A percentile compares a stretch with the other conserved stretches of the same genome.
These are phyloP conservation scores for Dothiorella sarmentorum DNA, from an alignment of 2,329 filamentous ascomycete species.

Conservation along the genomic window DNA sequence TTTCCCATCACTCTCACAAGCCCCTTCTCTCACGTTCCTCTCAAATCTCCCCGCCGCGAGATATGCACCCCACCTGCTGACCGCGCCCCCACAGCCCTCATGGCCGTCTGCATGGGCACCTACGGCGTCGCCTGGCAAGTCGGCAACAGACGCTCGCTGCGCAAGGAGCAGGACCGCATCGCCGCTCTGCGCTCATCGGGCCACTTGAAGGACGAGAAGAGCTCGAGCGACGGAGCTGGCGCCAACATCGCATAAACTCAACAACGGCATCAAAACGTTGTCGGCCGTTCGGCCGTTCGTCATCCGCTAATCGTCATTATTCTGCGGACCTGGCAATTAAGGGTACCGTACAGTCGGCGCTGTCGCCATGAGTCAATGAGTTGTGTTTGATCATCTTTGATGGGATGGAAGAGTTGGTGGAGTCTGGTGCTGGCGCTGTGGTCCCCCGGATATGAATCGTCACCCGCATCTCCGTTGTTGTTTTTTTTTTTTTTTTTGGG, in stretches of 20 bases:
- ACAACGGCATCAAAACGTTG: background rate
- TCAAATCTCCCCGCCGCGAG: no score
- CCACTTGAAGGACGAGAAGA: conserved; percentile 20
- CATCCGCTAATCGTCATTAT: no score
- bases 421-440: no score
- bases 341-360: no score
- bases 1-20: no score
- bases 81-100: conserved; percentile 21
- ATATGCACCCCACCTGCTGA: background rate
- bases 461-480: background rate
- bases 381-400: background rate
- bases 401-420: no score
- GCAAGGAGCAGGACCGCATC: conserved; percentile 23
- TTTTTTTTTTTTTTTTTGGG: background rate
- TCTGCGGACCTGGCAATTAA: no score
- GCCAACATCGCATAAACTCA: no score
- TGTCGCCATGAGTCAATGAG: no score
- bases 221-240: background rate
- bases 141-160: conserved; percentile 23
- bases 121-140: conserved; percentile 25
- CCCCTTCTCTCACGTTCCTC: no score
- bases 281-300: background rate
- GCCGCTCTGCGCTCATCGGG: conserved; percentile 22
- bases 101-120: conserved; percentile 24
- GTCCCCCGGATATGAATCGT: background rate